These are phyloP conservation scores for Glutinoglossum americanum DNA, from an alignment of 495 filamentous ascomycete species.

Conservation along the genomic window DNA sequence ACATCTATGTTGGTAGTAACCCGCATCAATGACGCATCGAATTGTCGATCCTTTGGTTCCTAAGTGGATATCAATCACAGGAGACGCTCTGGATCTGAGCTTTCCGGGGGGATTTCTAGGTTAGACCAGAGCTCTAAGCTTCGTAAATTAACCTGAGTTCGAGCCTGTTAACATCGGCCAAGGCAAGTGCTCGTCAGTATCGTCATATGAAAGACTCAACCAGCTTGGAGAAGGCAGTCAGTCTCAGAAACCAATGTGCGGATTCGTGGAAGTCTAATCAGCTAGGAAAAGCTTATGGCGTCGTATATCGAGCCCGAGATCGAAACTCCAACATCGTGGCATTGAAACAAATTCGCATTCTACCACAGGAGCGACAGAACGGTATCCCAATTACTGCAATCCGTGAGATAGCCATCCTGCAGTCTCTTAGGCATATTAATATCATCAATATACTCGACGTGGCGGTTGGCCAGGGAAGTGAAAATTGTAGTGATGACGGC, in stretches of 20 bases:
- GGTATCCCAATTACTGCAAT: conserved; percentile 25
- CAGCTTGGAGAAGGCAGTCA: conserved; percentile 24
- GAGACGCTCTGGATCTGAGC: conserved; percentile 15
- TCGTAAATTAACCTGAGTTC: not conserved
- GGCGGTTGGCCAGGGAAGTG: conserved; percentile 15
- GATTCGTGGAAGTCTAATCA: not conserved
- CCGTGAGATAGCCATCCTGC: conserved; percentile 25
- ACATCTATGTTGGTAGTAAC: too few relatives aligned
- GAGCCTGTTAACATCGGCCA: not conserved
- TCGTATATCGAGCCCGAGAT: conserved; percentile 22
- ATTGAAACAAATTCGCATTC: conserved; percentile 23
- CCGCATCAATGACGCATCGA: not conserved
- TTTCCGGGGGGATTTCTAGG: conserved; percentile 13
- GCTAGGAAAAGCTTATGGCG: conserved; percentile 18
- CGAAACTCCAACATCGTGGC: conserved; percentile 19
- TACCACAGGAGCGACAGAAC: conserved; percentile 22
- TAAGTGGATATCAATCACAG: conserved; percentile 20
- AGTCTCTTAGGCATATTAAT: conserved; percentile 21
- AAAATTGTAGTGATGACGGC: not conserved
- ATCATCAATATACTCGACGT: conserved; percentile 25
- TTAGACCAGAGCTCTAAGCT: not conserved
- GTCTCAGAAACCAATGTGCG: conserved; percentile 6
- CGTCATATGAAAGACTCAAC: conserved; percentile 21
- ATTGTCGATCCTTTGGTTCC: conserved; percentile 3
- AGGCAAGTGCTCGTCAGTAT: conserved; percentile 21